Base-by-base conservation (phyloP, 1,139 yeast species). In the Scheffersomyces quercinus region DNA sequence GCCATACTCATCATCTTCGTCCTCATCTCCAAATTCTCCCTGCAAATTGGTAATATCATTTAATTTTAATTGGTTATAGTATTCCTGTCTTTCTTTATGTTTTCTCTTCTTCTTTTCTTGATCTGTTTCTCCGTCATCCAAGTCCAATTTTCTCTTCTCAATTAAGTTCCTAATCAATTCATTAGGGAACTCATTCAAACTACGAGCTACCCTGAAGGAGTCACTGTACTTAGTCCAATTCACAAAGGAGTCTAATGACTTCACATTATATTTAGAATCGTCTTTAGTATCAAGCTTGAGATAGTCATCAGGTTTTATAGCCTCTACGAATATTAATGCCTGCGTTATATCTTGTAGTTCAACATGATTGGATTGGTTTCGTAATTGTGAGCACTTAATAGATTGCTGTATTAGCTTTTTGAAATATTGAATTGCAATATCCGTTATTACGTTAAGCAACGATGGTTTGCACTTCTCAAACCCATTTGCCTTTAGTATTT, bases 201-300 rank as follows among this genome's bases (percentile, higher is more conserved):
- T 58, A 30, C 60, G 52, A 32, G 65, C 49, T 4, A 65, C 58
- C 4, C 55, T 40, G 43, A 54, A 64, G 2, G 52, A 53, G 44
- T 65, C 73, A 37, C 68, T 64, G 42, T 62, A 62, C 30, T 56
- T 47, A 32, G 68, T 45, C 79, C 79, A 74, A 34, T 67, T 50
- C 12, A 58, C 53, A 47, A 73, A 71, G 20, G 75, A 58, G 10
- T 68, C 67, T n/a, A 68, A 46, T 1, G 75, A 66, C 45, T 68
- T 68, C 34, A 77, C 70, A 45, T 69, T 71, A 46, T 68, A 70
- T 16, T 46, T 49, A 6, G 56, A 48, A 11, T 51, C 52, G 4
- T 45, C 43, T 9, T 47, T 46, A 12, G 53, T 57, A 32, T 54
- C 58, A 16, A 55, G 45, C 11, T 45, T 42, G 16, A 48, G 40